A percentile compares a stretch with the other conserved stretches of the same genome.
These are phyloP conservation scores for Solioccasus polychromus DNA, from an alignment of 768 basidiomycete species.

Conservation along the genomic window DNA sequence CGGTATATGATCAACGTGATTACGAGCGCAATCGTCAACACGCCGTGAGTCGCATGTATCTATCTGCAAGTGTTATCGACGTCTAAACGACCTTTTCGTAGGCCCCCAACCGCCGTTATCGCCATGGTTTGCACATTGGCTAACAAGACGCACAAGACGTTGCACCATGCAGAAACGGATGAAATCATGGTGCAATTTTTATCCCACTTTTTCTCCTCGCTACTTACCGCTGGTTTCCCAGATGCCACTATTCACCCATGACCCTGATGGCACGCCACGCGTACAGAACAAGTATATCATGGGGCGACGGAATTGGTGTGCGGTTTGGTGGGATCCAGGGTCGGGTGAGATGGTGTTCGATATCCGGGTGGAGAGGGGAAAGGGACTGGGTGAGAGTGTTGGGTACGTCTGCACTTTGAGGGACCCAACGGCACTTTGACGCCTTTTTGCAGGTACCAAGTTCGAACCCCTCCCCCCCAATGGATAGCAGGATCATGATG, in stretches of 20 bases:
- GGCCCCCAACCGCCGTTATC: slow-evolving; percentile 70
- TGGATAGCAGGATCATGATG: slow-evolving; percentile 30
- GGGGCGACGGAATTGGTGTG: slow-evolving; percentile 87
- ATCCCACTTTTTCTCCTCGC: background rate
- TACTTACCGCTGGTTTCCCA: slow-evolving; percentile 25
- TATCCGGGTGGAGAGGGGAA: slow-evolving; percentile 81
- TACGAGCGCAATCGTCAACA: slow-evolving; percentile 94
- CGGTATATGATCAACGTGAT: slow-evolving; percentile 92
- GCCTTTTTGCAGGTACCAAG: slow-evolving; percentile 39
- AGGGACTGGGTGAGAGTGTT: slow-evolving; percentile 78
- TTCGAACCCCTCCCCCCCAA: slow-evolving; percentile 42
- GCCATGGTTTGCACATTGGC: slow-evolving; percentile 78
- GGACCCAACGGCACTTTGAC: background rate
- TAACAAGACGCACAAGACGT: slow-evolving; percentile 78
- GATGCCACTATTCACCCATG: slow-evolving; percentile 74
- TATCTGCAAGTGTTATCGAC: background rate
- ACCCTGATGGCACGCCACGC: slow-evolving; percentile 72
- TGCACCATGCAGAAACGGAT: slow-evolving; percentile 81
- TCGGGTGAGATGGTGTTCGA: slow-evolving; percentile 75
- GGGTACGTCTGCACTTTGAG: slow-evolving; percentile 46
- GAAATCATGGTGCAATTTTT: slow-evolving; percentile 67
- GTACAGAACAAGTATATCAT: slow-evolving; percentile 76
- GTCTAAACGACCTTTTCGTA: slow-evolving; percentile 7
- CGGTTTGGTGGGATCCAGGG: slow-evolving; percentile 53
- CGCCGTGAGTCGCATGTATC: slow-evolving; percentile 58